Evolutionary conservation across 257 asterid species (phyloP), one percentile per base, ranked within the genome.

Genomic region (Solanum peruvianum): DNA sequence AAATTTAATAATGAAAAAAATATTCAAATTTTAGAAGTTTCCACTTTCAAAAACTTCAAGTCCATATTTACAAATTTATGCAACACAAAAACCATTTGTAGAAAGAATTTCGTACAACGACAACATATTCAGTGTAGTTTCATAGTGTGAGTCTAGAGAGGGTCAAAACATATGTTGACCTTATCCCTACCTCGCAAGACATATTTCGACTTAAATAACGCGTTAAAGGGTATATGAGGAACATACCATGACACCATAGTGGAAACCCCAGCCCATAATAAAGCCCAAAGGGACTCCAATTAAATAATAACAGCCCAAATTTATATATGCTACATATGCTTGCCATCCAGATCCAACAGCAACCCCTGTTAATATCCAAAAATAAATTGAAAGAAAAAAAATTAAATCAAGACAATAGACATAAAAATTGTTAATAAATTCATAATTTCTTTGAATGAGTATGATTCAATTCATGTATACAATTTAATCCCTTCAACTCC

Each of bases 271-370:
- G 47, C 89, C 91, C 90, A 91, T 89, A 15, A 90, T 29, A 27
- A 92, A 29, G 10, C 95, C 94, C 67, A 92, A 89, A 7, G 95
- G 95, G 13, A 90, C 87, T 6, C 95, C 95, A 14, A 93, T 77
- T 49, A 92, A 29, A 45, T 92, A 93, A 56, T 93, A 92, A 37
- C 93, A 92, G 7, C 90, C 92, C 21, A 93, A 42, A 21, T 93
- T 93, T 27, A 93, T 91, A 7, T 91, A 93, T 0, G 95, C 94
- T 45, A 92, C 95, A 33, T 88, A 87, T 71, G 90, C 72, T 90
- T 93, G 95, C 93, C 95, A 92, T 69, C 94, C 95, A 37, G 93
- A 93, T 4, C 95, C 95, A 88, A 93, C 91, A 15, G 94, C 94
- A 7, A 92, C 94, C 44, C 95, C 94, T 93, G 56, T 56, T 29